These are phyloP conservation scores for Sporothrix schenckii DNA, from an alignment of 2,329 filamentous ascomycete species.

Conservation along the genomic window DNA sequence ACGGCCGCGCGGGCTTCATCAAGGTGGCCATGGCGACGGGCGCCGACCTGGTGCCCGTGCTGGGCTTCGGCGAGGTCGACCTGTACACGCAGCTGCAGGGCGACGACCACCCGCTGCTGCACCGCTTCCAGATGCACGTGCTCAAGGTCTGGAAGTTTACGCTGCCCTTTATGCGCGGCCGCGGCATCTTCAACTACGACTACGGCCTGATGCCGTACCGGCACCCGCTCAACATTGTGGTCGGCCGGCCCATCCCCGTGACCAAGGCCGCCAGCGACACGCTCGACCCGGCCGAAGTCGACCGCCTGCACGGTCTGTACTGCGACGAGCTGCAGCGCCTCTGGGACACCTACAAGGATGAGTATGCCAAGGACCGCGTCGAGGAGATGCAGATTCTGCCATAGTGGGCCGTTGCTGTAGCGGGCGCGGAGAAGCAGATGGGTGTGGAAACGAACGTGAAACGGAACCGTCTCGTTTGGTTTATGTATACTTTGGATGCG, in stretches of 20 bases:
- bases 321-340: conserved; percentile 71
- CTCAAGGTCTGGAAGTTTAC: conserved; percentile 92
- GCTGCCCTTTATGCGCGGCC: conserved; percentile 83
- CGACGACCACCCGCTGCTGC: conserved; percentile 74
- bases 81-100: conserved; percentile 88
- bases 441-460: background rate
- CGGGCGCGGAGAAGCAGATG: background rate
- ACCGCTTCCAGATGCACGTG: conserved; percentile 78
- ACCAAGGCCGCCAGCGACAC: conserved; percentile 55
- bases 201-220: conserved; percentile 95
- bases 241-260: conserved; percentile 79
- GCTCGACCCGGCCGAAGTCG: conserved; percentile 74
- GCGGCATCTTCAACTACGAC: conserved; percentile 97
- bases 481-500: conserved; percentile 9
- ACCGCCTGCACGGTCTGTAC: conserved; percentile 78
- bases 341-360: conserved; percentile 78
- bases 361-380: conserved; percentile 65
- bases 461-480: background rate
- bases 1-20: conserved; percentile 86
- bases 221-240: conserved; percentile 82
- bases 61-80: conserved; percentile 94
- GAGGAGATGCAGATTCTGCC: conserved; percentile 68
- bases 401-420: conserved; percentile 3
- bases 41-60: conserved; percentile 89
- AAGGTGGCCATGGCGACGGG: conserved; percentile 89